A percentile compares a stretch with the other conserved stretches of the same genome.
Evolutionary conservation across 2,329 filamentous ascomycete species (phyloP).

Genomic region (Fusarium anthophilum): DNA sequence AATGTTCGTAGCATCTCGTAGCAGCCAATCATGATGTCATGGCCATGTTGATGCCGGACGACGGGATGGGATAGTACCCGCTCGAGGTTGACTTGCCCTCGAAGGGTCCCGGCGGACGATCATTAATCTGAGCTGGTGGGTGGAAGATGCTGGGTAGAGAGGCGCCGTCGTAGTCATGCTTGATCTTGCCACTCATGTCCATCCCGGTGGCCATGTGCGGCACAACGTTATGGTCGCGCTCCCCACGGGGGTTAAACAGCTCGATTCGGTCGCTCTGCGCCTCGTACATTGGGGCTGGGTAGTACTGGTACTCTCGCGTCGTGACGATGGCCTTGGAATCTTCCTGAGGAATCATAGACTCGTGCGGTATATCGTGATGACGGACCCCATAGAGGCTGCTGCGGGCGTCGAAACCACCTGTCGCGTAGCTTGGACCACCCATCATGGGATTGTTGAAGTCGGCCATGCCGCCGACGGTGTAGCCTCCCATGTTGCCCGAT

Average conservation of each 20-base stretch:
- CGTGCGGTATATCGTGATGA: conserved; percentile 60
- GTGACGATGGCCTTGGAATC: conserved; percentile 61
- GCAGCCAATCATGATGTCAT: conserved; percentile 42
- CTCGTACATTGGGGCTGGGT: conserved; percentile 61
- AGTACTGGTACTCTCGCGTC: conserved; percentile 65
- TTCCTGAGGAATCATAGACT: conserved; percentile 61
- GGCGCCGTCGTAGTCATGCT: conserved; percentile 58
- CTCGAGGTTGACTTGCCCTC: conserved; percentile 62
- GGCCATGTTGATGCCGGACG: conserved; percentile 59
- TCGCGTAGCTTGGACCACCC: conserved; percentile 40
- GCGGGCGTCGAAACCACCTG: conserved; percentile 42
- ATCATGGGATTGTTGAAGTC: conserved; percentile 50
- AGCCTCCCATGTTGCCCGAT: conserved; percentile 67
- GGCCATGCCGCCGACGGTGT: conserved; percentile 39
- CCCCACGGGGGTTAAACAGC: conserved; percentile 56
- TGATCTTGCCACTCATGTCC: conserved; percentile 54
- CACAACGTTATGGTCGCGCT: conserved; percentile 47
- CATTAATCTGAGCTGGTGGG: conserved; percentile 50
- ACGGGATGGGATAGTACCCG: conserved; percentile 64
- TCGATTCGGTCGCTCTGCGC: conserved; percentile 59
- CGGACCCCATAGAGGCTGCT: conserved; percentile 54
- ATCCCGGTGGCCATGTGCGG: conserved; percentile 45
- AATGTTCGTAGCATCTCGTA: not conserved
- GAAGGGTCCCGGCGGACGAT: conserved; percentile 57
- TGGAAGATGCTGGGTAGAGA: conserved; percentile 59